Evolutionary conservation across 441 rosid species (phyloP).

Genomic region (Jatropha podagrica): DNA sequence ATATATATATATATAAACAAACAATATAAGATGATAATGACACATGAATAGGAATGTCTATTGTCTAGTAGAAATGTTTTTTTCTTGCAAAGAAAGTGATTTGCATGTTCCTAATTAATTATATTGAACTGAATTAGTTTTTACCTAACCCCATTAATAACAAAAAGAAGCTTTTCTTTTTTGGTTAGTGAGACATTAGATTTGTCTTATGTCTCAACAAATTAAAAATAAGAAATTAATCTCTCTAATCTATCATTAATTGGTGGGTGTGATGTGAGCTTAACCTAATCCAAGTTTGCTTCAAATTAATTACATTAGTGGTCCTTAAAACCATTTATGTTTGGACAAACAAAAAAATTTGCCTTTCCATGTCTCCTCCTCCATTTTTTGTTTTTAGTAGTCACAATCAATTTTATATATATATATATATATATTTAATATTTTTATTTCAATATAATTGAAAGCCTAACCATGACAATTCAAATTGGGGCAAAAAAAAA

Average conservation of each 20-base stretch:
- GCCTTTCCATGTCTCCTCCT: constrained; percentile 5
- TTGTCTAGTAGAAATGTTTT: too few relatives aligned
- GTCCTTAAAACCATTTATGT: constrained; percentile 12
- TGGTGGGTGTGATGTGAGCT: constrained; percentile 12
- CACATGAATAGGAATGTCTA: too few relatives aligned
- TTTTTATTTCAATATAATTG: too few relatives aligned
- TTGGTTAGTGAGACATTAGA: neutral
- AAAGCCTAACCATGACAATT: constrained; percentile 19
- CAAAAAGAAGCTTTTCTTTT: neutral
- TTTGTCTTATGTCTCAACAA: neutral
- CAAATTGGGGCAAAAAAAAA: neutral
- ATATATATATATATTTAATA: neutral
- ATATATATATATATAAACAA: too few relatives aligned
- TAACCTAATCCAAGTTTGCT: neutral
- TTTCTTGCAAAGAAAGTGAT: neutral
- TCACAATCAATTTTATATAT: neutral
- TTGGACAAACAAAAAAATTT: constrained; percentile 6
- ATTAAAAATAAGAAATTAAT: constrained; percentile 1
- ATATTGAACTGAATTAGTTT: neutral
- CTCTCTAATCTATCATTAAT: neutral
- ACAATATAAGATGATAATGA: too few relatives aligned
- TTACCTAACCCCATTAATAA: neutral
- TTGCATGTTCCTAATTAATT: neutral
- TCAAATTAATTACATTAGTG: neutral
- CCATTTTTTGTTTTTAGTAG: neutral